These are phyloP conservation scores for Silene vulgaris DNA, from an alignment of 179 eudicot genomes.

Conservation along the genomic window DNA sequence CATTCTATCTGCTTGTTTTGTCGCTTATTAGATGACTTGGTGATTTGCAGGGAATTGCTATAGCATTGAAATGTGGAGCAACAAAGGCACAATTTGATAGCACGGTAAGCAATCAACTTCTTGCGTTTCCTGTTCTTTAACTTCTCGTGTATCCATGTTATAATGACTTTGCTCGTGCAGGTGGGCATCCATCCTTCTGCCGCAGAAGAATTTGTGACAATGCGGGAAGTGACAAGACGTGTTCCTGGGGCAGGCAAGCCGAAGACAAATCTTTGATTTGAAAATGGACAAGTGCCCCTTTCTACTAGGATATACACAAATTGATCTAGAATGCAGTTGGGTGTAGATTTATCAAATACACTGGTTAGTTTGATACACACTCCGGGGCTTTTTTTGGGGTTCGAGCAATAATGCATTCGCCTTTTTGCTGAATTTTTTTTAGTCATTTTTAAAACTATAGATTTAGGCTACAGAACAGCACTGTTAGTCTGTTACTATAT, in stretches of 20 bases:
- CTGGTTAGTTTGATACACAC: neutral
- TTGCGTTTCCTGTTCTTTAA: neutral
- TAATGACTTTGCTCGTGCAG: slow-evolving; percentile 26
- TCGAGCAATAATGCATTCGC: neutral
- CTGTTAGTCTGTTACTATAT: no score
- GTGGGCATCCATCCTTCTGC: slow-evolving; percentile 97
- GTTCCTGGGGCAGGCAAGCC: slow-evolving; percentile 53
- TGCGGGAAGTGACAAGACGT: slow-evolving; percentile 72
- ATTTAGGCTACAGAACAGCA: neutral
- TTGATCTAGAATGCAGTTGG: neutral
- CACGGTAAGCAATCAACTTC: slow-evolving; percentile 53
- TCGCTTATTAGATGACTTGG: slow-evolving; percentile 13
- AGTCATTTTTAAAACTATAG: neutral
- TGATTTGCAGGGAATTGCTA: slow-evolving; percentile 69
- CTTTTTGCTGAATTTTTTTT: neutral
- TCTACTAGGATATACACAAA: neutral
- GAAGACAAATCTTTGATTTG: slow-evolving; percentile 56
- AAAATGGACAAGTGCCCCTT: neutral
- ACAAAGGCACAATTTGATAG: slow-evolving; percentile 95
- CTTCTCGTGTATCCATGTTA: neutral
- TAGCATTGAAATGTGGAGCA: slow-evolving; percentile 96
- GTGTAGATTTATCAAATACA: neutral
- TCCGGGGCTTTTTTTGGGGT: neutral
- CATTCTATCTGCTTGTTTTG: neutral
- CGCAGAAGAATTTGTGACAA: slow-evolving; percentile 93